Base-by-base conservation (phyloP, 495 filamentous ascomycete species). In the Neurospora sp. region DNA sequence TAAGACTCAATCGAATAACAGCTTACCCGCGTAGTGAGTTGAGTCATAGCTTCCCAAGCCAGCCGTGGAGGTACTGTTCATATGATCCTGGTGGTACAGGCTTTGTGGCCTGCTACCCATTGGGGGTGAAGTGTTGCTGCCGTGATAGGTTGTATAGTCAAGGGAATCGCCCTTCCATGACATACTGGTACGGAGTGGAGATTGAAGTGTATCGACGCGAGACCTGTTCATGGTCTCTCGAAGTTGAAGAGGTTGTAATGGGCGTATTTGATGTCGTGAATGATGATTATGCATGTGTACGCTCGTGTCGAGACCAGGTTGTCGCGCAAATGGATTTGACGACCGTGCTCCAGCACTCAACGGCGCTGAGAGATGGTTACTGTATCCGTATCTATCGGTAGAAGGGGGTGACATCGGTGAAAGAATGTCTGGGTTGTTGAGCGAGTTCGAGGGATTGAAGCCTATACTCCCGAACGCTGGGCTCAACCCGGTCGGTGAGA, bases 101-200 rank as follows among this genome's bases (percentile, higher is more conserved):
- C 83, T 69, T 72, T 82, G 69, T 72, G 83, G 85, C 70, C 85
- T 77, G 39, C 80, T 79, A 27, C 76, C 80, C 59, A 87, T 80
- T 65, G 82, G 82, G 9, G 86, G 82, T 71, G 84, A 87, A 20
- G 79, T 76, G 48, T 79, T 80, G 16, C 81, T 80, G 16, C 72
- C 75, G 27, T 84, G 80, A 72, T 85, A 86, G 1, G 80, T 82
- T 10, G 80, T 82, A 75, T 89, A 89, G 69, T 89, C 87, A 53
- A 89, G 83, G 0, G 87, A 82, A 73, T 87, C 86, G 22, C 84
- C 87, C 77, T 89, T 89, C 86, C 89, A 90, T 16, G 87, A 87
- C 82, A 88, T 88, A 74, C 86, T 89, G 68, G 88, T 84, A 71
- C 87, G 84, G 65, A 89, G 78, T 2, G 88, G 88, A 16, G 88